A percentile compares a stretch with the other conserved stretches of the same genome.
These are phyloP conservation scores for Ceratobasidium papillatum DNA, from an alignment of 1,284 basidiomycete species.

Conservation along the genomic window DNA sequence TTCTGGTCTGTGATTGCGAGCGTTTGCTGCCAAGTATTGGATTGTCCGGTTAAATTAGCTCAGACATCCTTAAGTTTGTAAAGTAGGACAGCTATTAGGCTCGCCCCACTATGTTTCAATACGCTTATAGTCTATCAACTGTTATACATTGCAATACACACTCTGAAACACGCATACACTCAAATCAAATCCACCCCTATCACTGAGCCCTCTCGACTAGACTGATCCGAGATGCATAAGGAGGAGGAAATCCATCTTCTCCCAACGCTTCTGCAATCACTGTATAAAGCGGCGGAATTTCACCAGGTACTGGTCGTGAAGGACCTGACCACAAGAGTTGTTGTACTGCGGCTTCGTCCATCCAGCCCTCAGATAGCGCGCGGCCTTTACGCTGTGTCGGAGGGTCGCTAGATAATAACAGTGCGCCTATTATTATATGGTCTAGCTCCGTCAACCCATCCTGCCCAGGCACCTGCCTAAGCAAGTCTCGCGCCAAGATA, in stretches of 20 bases:
- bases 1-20: too few species aligned
- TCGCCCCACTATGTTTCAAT: too few species aligned
- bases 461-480: neutral
- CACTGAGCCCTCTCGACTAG: neutral
- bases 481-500: neutral
- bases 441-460: constrained; percentile 29
- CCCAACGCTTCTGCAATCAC: neutral
- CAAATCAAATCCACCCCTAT: neutral
- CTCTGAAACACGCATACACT: neutral
- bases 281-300: neutral
- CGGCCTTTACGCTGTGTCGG: neutral
- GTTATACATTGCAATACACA: neutral
- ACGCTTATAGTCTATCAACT: too few species aligned
- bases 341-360: constrained; percentile 5
- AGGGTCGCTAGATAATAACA: neutral
- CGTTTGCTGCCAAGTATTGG: too few species aligned
- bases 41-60: too few species aligned
- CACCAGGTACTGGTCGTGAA: neutral
- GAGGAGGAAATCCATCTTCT: neutral
- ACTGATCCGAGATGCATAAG: constrained; percentile 2
- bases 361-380: neutral
- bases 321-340: neutral
- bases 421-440: constrained; percentile 20
- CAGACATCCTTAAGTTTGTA: too few species aligned
- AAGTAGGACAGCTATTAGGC: too few species aligned